These are phyloP conservation scores for Mycena filopes DNA, from an alignment of 768 basidiomycete species.

Conservation along the genomic window DNA sequence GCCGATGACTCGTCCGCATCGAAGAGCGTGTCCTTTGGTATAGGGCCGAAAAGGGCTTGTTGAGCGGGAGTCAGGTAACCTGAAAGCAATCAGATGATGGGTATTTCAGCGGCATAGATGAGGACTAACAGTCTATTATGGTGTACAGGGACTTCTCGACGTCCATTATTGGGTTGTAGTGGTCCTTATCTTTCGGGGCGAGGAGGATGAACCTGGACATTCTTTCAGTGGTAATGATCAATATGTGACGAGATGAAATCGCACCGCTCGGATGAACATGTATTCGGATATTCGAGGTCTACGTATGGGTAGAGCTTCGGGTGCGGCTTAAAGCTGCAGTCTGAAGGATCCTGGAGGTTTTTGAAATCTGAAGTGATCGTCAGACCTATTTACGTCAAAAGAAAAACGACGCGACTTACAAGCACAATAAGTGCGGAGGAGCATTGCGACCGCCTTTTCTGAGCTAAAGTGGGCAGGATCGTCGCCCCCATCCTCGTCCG, in stretches of 20 bases:
- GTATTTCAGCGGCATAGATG: conserved; percentile 4
- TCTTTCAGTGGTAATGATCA: conserved; percentile 4
- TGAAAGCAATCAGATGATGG: conserved; percentile 40
- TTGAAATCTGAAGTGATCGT: conserved; percentile 64
- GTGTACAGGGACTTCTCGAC: conserved; percentile 76
- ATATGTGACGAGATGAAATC: conserved; percentile 33
- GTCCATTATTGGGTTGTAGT: conserved; percentile 88
- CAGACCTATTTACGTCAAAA: conserved; percentile 28
- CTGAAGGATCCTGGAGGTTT: conserved; percentile 71
- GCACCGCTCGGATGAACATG: conserved; percentile 73
- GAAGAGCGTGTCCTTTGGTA: conserved; percentile 61
- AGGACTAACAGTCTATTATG: conserved; percentile 73
- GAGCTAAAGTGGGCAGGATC: conserved; percentile 68
- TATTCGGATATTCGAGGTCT: conserved; percentile 85
- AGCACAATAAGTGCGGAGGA: conserved; percentile 75
- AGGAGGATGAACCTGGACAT: conserved; percentile 75
- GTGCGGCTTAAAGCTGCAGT: conserved; percentile 72
- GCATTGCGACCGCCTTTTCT: conserved; percentile 67
- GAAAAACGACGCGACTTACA: conserved; percentile 56
- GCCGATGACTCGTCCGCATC: conserved; percentile 46
- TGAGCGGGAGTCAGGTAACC: conserved; percentile 77
- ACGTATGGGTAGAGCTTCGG: conserved; percentile 70
- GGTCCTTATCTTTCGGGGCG: conserved; percentile 85
- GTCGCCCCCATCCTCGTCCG: conserved; percentile 61
- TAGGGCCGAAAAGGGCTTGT: conserved; percentile 72